Conservation (phyloP, 2,329 filamentous ascomycete genomes). For the Cryphonectria parasitica region DNA sequence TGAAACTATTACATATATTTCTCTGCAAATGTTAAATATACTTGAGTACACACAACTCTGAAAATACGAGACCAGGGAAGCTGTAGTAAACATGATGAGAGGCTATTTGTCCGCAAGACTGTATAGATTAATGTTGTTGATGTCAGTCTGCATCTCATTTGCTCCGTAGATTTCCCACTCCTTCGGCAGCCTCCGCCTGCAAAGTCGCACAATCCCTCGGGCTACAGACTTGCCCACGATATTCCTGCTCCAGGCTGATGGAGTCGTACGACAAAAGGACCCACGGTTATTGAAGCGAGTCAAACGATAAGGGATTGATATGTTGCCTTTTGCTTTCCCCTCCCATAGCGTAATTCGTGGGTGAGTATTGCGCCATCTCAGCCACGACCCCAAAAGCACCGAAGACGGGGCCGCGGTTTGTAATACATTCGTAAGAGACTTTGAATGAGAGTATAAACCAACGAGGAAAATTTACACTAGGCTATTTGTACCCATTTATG, state of each 20-base stretch:
- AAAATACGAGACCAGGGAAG: too few species aligned
- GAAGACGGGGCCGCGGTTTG: slow-evolving; percentile 10
- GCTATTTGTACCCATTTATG: neutral
- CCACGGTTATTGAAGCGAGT: neutral
- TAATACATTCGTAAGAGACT: neutral
- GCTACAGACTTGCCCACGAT: neutral
- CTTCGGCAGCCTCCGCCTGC: neutral
- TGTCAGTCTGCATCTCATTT: too few species aligned
- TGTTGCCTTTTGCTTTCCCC: slow-evolving; percentile 8
- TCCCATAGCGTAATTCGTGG: slow-evolving; percentile 28
- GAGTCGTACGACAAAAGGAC: neutral
- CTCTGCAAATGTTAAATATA: neutral
- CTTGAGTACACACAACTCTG: neutral
- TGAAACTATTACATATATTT: too few species aligned
- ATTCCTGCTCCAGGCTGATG: neutral
- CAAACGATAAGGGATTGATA: neutral
- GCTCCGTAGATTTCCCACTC: neutral
- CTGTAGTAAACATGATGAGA: too few species aligned
- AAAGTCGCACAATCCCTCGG: too few species aligned
- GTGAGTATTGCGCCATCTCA: slow-evolving; percentile 24
- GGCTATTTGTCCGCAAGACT: too few species aligned
- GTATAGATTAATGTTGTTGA: too few species aligned
- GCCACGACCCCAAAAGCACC: slow-evolving; percentile 15
- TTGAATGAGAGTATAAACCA: neutral
- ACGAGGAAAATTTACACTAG: neutral